A percentile compares a stretch with the other conserved stretches of the same genome.
These are phyloP conservation scores for Stagonosporopsis chrysanthemi DNA, from an alignment of 2,329 filamentous ascomycete genomes.

Conservation along the genomic window DNA sequence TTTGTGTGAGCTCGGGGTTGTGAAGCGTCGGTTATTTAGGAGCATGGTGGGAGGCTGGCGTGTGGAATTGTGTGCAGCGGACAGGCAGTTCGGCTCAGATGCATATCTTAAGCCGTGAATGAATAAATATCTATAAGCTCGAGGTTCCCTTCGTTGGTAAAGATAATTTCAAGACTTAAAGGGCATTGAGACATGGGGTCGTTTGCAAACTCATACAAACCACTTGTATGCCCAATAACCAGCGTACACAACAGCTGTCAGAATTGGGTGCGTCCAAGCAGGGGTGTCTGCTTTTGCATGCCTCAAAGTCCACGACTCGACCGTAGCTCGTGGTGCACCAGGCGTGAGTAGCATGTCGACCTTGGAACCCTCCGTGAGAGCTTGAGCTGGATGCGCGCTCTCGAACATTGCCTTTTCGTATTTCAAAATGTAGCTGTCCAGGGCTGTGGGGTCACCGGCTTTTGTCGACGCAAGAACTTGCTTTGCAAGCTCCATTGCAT, in stretches of 20 bases:
- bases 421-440: slow-evolving; percentile 36
- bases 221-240: slow-evolving; percentile 30
- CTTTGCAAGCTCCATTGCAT: slow-evolving; percentile 45
- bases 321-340: slow-evolving; percentile 53
- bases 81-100: neutral
- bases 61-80: neutral
- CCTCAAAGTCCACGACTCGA: slow-evolving; percentile 48
- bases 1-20: neutral
- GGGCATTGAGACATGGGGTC: neutral
- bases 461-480: slow-evolving; percentile 41
- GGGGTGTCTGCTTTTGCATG: slow-evolving; percentile 25
- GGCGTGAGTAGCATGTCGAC: slow-evolving; percentile 59
- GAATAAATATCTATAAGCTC: neutral
- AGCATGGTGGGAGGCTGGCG: neutral
- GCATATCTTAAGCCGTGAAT: neutral
- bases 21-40: neutral
- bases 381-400: slow-evolving; percentile 45
- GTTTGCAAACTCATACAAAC: slow-evolving; percentile 17
- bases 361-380: slow-evolving; percentile 55
- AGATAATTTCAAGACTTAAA: too few relatives aligned
- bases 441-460: slow-evolving; percentile 4
- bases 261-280: slow-evolving; percentile 25
- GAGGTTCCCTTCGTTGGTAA: neutral
- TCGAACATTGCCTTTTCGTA: slow-evolving; percentile 52
- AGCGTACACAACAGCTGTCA: slow-evolving; percentile 22